Evolutionary conservation across 176 grass and related monocot species (phyloP), one percentile per base, ranked within the genome.

Genomic region (Leersia perrieri): DNA sequence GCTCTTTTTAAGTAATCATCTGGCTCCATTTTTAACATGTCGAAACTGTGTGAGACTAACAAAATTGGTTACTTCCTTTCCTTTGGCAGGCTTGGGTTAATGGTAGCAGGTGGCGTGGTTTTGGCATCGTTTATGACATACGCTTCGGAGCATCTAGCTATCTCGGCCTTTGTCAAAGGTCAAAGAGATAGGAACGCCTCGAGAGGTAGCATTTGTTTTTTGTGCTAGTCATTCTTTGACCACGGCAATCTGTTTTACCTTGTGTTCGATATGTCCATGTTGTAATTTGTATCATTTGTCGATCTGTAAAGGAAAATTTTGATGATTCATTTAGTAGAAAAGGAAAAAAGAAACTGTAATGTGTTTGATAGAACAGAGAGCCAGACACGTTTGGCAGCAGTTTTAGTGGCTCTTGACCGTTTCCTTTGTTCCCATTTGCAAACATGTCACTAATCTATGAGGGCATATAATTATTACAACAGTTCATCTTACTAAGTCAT

Each of bases 101-200:
- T 91, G 83, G 83, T 89, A 25, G 83, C 75, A 23, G 93, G 90
- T 44, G 90, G 88, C 70, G 60, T 93, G 30, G 60, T 87, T 70
- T 64, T 87, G 80, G 88, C 88, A 58, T 83, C 87, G n/a, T 92
- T 97, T 51, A 93, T 91, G 93, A 90, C 86, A 34, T 88, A 93
- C n/a, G 80, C 90, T 27, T 83, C 90, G 11, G 87, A 92, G 78
- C 88, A 84, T 87, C 83, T 97, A 83, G 93, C 93, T 66, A 84
- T 88, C 68, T 85, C 87, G 68, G 86, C 90, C 66, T 97, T 97
- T 72, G 64, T 80, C 66, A 97, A 89, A 74, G 88, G 90, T 27
- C 80, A 87, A 63, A 93, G 78, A 76, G 75, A 78, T 36, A 74
- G 73, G 35, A 87, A 89, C 81, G 34, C 55, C 15, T 47, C 47